These are phyloP conservation scores for Venturia oleaginea DNA, from an alignment of 2,329 filamentous ascomycete genomes.

Conservation along the genomic window DNA sequence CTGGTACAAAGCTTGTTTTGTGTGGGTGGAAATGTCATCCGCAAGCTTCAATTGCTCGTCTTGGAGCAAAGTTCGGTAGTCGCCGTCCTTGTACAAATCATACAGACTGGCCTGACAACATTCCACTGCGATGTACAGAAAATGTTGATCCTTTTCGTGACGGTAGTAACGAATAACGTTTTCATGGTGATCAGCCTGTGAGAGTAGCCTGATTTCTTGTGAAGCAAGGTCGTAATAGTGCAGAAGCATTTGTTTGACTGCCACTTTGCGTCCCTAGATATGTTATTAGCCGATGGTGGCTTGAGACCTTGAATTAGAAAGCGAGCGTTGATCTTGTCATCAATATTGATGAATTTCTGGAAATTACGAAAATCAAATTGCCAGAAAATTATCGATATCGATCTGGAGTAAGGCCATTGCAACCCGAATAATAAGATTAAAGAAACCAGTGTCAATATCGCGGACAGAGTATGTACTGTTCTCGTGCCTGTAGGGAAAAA, in stretches of 20 bases:
- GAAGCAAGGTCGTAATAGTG: conserved; percentile 94
- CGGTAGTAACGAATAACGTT: conserved; percentile 97
- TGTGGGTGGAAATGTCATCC: conserved; percentile 61
- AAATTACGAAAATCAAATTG: not conserved
- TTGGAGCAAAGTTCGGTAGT: conserved; percentile 32
- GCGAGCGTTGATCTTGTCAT: not conserved
- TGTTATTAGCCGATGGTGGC: not conserved
- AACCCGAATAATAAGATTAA: no score
- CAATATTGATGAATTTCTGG: not conserved
- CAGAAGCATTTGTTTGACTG: conserved; percentile 92
- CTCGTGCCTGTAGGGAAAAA: no score
- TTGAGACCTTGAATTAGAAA: not conserved
- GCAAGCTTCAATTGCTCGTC: conserved; percentile 59
- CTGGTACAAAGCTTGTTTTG: conserved; percentile 75
- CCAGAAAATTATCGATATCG: not conserved
- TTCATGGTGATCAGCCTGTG: conserved; percentile 90
- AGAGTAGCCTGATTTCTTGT: conserved; percentile 80
- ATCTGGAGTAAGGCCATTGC: not conserved
- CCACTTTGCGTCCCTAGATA: conserved; percentile 65
- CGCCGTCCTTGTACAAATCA: conserved; percentile 69
- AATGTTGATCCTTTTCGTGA: conserved; percentile 78
- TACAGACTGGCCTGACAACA: conserved; percentile 88
- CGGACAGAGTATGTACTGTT: no score
- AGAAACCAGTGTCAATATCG: no score
- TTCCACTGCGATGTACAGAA: conserved; percentile 93